phyloP scores from a whole-genome alignment of 495 filamentous ascomycete species.

The Bacidia gigantensis region DNA sequence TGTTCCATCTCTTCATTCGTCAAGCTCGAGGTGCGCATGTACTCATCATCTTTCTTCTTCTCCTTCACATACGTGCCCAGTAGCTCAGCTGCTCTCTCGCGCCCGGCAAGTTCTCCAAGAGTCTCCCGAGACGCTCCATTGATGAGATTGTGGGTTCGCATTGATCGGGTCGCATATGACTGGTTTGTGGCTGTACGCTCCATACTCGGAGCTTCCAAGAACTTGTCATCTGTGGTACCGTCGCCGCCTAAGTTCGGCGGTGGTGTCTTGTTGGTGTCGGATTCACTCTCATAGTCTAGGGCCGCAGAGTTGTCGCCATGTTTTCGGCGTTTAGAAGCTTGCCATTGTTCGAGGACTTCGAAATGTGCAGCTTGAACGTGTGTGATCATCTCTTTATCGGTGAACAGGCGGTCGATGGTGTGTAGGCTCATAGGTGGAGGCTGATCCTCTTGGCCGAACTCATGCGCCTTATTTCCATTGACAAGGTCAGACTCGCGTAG shows the following conservation, averaged over 20 bases:
- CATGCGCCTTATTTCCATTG: conserved; percentile 13
- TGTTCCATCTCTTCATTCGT: conserved; percentile 15
- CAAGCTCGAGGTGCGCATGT: conserved; percentile 13
- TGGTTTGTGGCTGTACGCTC: conserved; percentile 47
- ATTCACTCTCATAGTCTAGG: conserved; percentile 32
- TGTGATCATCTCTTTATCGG: conserved; percentile 76
- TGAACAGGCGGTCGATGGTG: conserved; percentile 82
- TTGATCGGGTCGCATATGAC: conserved; percentile 54
- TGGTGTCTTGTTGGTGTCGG: conserved; percentile 33
- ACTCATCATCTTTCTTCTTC: conserved; percentile 17
- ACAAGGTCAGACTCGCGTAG: conserved; percentile 26
- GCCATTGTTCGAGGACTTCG: conserved; percentile 43
- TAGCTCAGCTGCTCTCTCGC: conserved; percentile 6
- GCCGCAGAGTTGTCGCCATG: conserved; percentile 24
- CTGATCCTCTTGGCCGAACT: conserved; percentile 25
- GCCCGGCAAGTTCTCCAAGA: conserved; percentile 15
- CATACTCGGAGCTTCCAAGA: conserved; percentile 48
- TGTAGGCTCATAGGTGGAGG: conserved; percentile 42
- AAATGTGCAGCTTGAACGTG: conserved; percentile 58
- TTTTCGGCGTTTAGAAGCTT: conserved; percentile 35
- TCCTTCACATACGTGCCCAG: conserved; percentile 9
- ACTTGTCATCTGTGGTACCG: conserved; percentile 26
- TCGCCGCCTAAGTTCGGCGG: conserved; percentile 31
- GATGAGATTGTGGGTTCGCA: conserved; percentile 29
- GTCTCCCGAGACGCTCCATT: conserved; percentile 4